Conservation (phyloP, 2,329 filamentous ascomycete genomes). For the Amauroascus niger region DNA sequence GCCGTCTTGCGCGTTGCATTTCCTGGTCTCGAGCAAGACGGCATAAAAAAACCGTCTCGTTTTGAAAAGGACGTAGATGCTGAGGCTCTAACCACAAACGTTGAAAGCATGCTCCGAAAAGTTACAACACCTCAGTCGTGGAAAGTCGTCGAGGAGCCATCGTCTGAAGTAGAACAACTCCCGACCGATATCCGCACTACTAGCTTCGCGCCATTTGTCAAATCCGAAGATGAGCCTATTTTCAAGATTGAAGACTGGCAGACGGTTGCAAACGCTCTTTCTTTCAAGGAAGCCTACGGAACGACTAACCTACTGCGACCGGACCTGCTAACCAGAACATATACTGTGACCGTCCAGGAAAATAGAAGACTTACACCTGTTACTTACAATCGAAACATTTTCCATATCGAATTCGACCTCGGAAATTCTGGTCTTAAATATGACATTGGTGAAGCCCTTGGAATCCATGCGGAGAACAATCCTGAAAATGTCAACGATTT, state of each 20-base stretch:
- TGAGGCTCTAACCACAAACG: conserved; percentile 49
- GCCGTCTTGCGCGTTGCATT: conserved; percentile 72
- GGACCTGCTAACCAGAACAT: conserved; percentile 76
- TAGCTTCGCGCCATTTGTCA: conserved; percentile 74
- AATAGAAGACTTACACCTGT: conserved; percentile 82
- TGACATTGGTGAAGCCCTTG: conserved; percentile 92
- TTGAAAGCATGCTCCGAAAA: conserved; percentile 61
- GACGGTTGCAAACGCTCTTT: conserved; percentile 72
- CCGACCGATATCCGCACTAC: conserved; percentile 59
- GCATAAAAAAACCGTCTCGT: conserved; percentile 57
- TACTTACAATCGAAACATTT: conserved; percentile 95
- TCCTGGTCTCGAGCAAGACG: conserved; percentile 53
- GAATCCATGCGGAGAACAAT: conserved; percentile 93
- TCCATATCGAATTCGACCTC: conserved; percentile 98
- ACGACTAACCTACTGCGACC: conserved; percentile 67
- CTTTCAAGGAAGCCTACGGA: conserved; percentile 89
- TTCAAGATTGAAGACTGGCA: conserved; percentile 67
- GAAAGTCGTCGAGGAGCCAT: conserved; percentile 55
- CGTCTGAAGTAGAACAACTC: conserved; percentile 36
- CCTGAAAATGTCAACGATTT: conserved; percentile 67
- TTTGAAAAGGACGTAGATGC: conserved; percentile 52
- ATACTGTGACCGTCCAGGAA: conserved; percentile 82
- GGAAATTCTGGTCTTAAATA: conserved; percentile 86
- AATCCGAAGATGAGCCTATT: conserved; percentile 58
- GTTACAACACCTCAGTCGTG: conserved; percentile 71